Conservation (phyloP, 2,329 filamentous ascomycete genomes). For the Graphilbum fragrans region DNA sequence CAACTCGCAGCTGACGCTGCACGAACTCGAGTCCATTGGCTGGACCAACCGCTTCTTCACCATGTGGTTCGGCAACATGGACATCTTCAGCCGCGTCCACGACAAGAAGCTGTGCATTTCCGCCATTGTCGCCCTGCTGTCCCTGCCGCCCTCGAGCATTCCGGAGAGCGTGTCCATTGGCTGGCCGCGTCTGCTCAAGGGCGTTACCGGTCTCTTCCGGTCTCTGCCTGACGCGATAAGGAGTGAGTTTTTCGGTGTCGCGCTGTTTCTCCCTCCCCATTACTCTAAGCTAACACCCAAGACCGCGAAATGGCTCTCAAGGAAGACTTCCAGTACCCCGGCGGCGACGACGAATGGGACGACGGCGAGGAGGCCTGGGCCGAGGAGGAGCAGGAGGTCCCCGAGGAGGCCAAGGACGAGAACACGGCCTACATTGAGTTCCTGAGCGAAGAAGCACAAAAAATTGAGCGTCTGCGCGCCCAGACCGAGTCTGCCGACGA, state of each 20-base stretch:
- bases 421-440: slow-evolving; percentile 93
- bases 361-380: slow-evolving; percentile 76
- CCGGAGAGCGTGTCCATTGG: slow-evolving; percentile 88
- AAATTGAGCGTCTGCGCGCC: slow-evolving; percentile 57
- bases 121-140: slow-evolving; percentile 77
- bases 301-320: slow-evolving; percentile 85
- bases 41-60: slow-evolving; percentile 99
- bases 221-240: slow-evolving; percentile 79
- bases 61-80: slow-evolving; percentile 94
- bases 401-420: slow-evolving; percentile 58
- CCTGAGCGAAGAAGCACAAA: slow-evolving; percentile 83
- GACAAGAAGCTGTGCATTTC: slow-evolving; percentile 98
- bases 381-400: slow-evolving; percentile 58
- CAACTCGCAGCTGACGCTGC: slow-evolving; percentile 74
- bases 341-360: slow-evolving; percentile 65
- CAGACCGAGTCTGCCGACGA: slow-evolving; percentile 71
- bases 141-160: slow-evolving; percentile 67
- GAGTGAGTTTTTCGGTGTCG: slow-evolving; percentile 40
- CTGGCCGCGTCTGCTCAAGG: slow-evolving; percentile 82
- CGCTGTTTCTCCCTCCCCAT: background rate
- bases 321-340: slow-evolving; percentile 70
- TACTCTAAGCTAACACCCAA: slow-evolving; percentile 16
- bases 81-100: slow-evolving; percentile 84
- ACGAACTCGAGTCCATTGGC: slow-evolving; percentile 76
- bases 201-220: slow-evolving; percentile 83